phyloP scores from a whole-genome alignment of 192 early-diverging fungal genomes.

The Physocladia obscura region DNA sequence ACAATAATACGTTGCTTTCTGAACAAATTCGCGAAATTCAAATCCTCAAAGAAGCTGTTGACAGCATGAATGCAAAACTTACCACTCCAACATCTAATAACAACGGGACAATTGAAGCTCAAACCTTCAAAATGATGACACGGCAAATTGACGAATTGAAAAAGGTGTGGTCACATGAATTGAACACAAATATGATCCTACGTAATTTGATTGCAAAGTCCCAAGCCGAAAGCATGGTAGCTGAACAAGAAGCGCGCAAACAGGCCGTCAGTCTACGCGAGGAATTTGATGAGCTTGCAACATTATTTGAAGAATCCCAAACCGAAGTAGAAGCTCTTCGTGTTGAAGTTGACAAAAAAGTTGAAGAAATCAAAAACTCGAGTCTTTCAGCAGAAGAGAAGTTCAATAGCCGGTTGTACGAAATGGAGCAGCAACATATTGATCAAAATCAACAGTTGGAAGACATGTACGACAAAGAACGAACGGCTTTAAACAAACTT shows the following conservation, averaged over 20 bases:
- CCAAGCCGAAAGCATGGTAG: constrained; percentile 37
- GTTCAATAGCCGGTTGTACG: constrained; percentile 39
- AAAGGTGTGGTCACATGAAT: constrained; percentile 44
- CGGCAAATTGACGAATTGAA: constrained; percentile 44
- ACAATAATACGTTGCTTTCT: constrained; percentile 33
- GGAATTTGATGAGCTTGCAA: constrained; percentile 43
- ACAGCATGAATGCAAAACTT: constrained; percentile 27
- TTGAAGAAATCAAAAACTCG: constrained; percentile 2
- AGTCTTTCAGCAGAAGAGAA: constrained; percentile 19
- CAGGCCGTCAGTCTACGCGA: constrained; percentile 28
- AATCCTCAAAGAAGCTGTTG: constrained; percentile 36
- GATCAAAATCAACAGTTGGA: constrained; percentile 35
- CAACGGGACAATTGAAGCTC: neutral
- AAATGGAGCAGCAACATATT: constrained; percentile 38
- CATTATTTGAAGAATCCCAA: constrained; percentile 30
- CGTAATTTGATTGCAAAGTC: constrained; percentile 42
- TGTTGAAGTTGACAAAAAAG: constrained; percentile 17
- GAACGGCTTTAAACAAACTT: constrained; percentile 35
- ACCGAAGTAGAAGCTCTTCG: constrained; percentile 17
- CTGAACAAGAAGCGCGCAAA: constrained; percentile 24
- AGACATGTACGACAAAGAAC: constrained; percentile 41
- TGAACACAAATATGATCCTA: constrained; percentile 36
- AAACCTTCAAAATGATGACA: constrained; percentile 27
- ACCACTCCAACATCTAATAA: neutral
- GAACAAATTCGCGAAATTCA: constrained; percentile 40